phyloP scores from a whole-genome alignment of 2,329 filamentous ascomycete species.

The Fusarium sp. region DNA sequence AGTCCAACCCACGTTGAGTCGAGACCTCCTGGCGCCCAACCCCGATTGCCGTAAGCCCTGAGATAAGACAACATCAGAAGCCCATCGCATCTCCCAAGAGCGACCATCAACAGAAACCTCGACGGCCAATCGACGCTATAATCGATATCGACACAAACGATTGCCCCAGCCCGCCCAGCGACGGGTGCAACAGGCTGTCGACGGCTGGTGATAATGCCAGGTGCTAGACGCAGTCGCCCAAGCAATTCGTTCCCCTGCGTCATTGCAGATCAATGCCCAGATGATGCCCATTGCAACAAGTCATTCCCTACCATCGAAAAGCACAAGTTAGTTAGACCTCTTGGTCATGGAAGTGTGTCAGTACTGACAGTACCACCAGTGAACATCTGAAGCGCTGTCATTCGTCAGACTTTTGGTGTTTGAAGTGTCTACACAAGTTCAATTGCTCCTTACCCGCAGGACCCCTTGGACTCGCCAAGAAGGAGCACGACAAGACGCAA shows the following conservation, averaged over 20 bases:
- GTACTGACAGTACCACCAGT: not conserved
- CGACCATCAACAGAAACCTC: too few relatives aligned
- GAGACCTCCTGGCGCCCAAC: not conserved
- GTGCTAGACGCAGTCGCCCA: not conserved
- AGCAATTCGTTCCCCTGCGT: not conserved
- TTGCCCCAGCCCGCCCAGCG: not conserved
- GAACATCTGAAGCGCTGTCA: not conserved
- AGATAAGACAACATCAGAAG: not conserved
- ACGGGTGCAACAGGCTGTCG: not conserved
- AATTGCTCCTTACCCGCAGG: not conserved
- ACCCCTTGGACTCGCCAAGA: accelerated
- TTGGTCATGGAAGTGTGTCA: accelerated
- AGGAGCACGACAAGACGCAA: not conserved
- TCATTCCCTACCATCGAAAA: constrained; percentile 8
- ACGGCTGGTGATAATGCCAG: constrained; percentile 4
- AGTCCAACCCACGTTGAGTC: not conserved
- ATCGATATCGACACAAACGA: too few relatives aligned
- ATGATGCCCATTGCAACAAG: not conserved
- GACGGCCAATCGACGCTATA: not conserved
- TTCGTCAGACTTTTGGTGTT: too few relatives aligned
- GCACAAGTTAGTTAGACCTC: not conserved
- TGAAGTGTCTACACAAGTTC: constrained; percentile 12
- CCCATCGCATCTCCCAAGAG: too few relatives aligned
- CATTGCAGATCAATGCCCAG: not conserved
- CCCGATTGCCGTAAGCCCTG: not conserved